Percentiles rank a stretch among this genome's conserved stretches.
Evolutionary conservation across 108 stramenopile species (phyloP).

Genomic region (Cyclostephanos tholiformis): DNA sequence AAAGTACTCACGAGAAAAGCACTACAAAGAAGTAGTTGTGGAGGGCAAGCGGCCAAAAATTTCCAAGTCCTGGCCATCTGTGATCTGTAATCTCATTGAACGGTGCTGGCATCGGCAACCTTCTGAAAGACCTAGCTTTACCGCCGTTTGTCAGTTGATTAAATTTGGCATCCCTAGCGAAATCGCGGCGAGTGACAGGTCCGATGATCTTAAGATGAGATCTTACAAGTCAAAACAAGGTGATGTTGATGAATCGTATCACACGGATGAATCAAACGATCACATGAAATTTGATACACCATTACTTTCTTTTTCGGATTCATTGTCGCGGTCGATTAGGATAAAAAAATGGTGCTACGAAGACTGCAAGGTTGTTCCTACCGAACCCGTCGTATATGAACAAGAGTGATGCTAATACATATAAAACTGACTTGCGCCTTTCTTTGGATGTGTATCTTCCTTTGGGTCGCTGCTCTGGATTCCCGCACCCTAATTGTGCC

Average conservation of each 20-base stretch:
- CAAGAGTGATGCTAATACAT: background rate
- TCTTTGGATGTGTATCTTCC: no score
- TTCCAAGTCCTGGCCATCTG: conserved; percentile 37
- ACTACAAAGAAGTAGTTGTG: conserved; percentile 35
- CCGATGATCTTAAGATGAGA: conserved; percentile 19
- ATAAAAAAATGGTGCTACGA: conserved; percentile 1
- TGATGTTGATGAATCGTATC: conserved; percentile 11
- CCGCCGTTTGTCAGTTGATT: conserved; percentile 32
- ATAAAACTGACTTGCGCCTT: no score
- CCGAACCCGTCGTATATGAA: background rate
- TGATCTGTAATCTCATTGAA: conserved; percentile 30
- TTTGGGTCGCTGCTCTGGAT: no score
- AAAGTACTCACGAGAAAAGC: conserved; percentile 25
- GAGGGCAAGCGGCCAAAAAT: conserved; percentile 44
- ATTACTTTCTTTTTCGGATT: conserved; percentile 4
- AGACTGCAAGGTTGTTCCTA: background rate
- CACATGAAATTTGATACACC: background rate
- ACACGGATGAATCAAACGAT: conserved; percentile 3
- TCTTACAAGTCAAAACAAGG: conserved; percentile 17
- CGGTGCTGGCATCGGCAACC: conserved; percentile 33
- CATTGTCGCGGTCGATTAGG: conserved; percentile 14
- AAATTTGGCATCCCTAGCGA: conserved; percentile 43
- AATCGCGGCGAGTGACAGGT: conserved; percentile 17
- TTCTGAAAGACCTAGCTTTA: conserved; percentile 31
- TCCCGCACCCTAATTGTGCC: no score